phyloP scores from a whole-genome alignment of 139 green algal genomes.

The Volvox reticuliferus region DNA sequence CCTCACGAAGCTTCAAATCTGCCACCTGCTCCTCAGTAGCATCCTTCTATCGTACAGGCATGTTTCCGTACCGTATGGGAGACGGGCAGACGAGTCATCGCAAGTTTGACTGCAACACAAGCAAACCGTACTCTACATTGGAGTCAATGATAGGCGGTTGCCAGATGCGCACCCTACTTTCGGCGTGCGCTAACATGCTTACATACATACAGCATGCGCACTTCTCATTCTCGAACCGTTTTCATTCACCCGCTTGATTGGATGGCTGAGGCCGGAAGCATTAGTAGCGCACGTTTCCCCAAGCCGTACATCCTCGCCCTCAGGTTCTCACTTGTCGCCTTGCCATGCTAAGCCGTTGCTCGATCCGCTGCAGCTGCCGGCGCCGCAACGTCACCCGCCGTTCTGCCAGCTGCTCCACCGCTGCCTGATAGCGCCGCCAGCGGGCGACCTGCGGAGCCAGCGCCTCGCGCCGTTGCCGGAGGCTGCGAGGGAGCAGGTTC shows the following conservation, averaged over 20 bases:
- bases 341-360: not conserved
- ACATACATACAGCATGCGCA: too few relatives aligned
- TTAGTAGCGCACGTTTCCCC: too few relatives aligned
- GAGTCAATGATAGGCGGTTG: too few relatives aligned
- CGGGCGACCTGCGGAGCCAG: slow-evolving; percentile 66
- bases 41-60: not conserved
- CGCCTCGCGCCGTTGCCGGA: slow-evolving; percentile 33
- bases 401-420: slow-evolving; percentile 4
- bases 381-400: not conserved
- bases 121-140: too few relatives aligned
- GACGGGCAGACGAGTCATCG: too few relatives aligned
- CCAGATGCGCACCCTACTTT: too few relatives aligned
- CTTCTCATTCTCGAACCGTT: too few relatives aligned
- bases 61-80: too few relatives aligned
- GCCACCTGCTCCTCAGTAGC: not conserved
- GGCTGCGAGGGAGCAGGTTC: not conserved
- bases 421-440: slow-evolving; percentile 56
- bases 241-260: too few relatives aligned
- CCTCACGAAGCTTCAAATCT: not conserved
- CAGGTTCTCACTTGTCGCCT: not conserved
- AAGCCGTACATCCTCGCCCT: not conserved
- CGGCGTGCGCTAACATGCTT: too few relatives aligned
- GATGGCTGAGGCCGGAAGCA: too few relatives aligned
- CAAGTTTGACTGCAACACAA: too few relatives aligned
- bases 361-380: not conserved